Percentiles rank a stretch among this genome's conserved stretches.
Conservation (phyloP, 2,329 filamentous ascomycete genomes). For the Talaromyces sp. region DNA sequence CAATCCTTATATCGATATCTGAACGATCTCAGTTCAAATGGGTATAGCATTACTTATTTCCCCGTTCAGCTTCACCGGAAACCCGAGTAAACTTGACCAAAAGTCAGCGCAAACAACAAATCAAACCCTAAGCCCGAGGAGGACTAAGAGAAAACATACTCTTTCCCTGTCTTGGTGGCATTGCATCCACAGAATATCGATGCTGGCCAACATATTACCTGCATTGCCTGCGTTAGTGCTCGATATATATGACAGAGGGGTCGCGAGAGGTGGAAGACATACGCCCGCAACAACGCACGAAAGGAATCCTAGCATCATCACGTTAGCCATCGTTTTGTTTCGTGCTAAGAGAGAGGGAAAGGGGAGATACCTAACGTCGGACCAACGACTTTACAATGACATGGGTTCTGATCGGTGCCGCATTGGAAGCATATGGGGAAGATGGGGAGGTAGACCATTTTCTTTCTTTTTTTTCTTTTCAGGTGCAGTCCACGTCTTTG, state of each 20-base stretch:
- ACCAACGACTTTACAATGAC: constrained; percentile 53
- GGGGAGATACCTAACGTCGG: constrained; percentile 47
- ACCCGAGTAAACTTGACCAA: constrained; percentile 43
- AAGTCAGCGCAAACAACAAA: not conserved
- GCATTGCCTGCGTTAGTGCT: not conserved
- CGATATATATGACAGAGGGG: not conserved
- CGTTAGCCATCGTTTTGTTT: not conserved
- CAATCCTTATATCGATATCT: no score
- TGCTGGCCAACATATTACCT: constrained; percentile 44
- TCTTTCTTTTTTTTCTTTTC: not conserved
- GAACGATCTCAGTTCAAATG: constrained; percentile 24
- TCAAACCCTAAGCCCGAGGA: not conserved
- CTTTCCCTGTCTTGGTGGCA: constrained; percentile 49
- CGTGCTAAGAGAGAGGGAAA: not conserved
- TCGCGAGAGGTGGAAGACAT: not conserved
- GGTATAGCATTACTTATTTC: constrained; percentile 48
- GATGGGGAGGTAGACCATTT: constrained; percentile 44
- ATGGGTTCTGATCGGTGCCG: constrained; percentile 53
- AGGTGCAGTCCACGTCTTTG: no score
- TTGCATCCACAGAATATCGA: constrained; percentile 55
- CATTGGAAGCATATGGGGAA: constrained; percentile 53
- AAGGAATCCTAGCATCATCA: constrained; percentile 1
- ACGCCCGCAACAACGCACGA: constrained; percentile 12
- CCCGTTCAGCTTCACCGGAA: constrained; percentile 50
- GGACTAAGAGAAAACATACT: constrained; percentile 35